These are phyloP conservation scores for Emydomyces testavorans DNA, from an alignment of 2,329 filamentous ascomycete genomes.

Conservation along the genomic window DNA sequence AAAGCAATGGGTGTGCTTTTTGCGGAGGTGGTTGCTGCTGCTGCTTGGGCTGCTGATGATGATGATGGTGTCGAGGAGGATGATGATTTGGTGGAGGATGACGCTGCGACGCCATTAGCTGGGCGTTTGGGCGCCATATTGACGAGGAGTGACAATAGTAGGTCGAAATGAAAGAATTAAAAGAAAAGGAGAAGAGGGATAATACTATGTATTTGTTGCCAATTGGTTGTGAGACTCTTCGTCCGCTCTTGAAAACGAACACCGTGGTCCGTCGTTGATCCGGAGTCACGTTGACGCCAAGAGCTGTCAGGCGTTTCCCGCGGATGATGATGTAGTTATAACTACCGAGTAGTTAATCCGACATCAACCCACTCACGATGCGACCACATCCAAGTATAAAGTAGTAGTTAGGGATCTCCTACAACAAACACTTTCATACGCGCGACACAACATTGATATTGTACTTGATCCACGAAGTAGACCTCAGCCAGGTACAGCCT, in stretches of 20 bases:
- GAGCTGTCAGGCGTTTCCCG: too few relatives aligned
- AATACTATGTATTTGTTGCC: background rate
- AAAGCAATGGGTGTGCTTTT: slow-evolving; percentile 23
- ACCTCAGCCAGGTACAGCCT: too few relatives aligned
- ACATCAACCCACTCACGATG: too few relatives aligned
- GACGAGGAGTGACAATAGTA: background rate
- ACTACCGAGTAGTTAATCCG: too few relatives aligned
- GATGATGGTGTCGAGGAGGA: slow-evolving; percentile 22
- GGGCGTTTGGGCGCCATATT: slow-evolving; percentile 24
- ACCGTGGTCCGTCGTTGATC: too few relatives aligned
- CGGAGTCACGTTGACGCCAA: slow-evolving; percentile 1
- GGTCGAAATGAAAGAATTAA: too few relatives aligned
- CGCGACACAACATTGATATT: too few relatives aligned
- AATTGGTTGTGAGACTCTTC: background rate
- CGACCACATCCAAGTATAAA: too few relatives aligned
- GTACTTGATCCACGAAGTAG: too few relatives aligned
- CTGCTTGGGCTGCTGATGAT: slow-evolving; percentile 18
- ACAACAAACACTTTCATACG: too few relatives aligned
- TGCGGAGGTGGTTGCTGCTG: slow-evolving; percentile 21
- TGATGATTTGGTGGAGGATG: slow-evolving; percentile 16
- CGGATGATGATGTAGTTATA: too few relatives aligned
- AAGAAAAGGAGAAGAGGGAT: background rate
- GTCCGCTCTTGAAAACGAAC: slow-evolving; percentile 1
- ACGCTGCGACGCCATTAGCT: slow-evolving; percentile 19
- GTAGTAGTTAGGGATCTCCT: too few relatives aligned